Evolutionary conservation across 495 filamentous ascomycete genomes (phyloP), one percentile per base, ranked within the genome.

Genomic region (Trichodelitschia bisporula): DNA sequence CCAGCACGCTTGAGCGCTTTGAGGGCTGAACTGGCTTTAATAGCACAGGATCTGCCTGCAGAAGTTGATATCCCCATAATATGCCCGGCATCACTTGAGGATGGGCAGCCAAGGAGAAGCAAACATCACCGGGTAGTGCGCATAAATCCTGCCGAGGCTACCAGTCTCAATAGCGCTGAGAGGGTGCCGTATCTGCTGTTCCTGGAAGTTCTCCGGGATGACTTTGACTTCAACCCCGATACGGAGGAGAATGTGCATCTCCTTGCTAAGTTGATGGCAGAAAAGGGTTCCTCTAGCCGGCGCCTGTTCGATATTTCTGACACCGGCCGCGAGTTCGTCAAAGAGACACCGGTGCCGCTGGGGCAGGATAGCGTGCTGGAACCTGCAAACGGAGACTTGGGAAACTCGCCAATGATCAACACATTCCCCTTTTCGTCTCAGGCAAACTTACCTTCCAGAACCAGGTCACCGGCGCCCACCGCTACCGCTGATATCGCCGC

Each of bases 21-120:
- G 18, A 61, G 73, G 30, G 74, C 73, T 13, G 73, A 79, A 47
- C 55, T 79, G 36, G 73, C 71, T 15, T 56, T 79, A 8, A 68
- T 79, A 32, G 65, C 64, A 4, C 68, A 69, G 33, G 74, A 79
- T 37, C 48, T 79, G 10, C 73, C 73, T 2, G 64, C 72, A 12
- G 73, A 79, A 47, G 66, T 79, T 5, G 73, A 79, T 49, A 72
- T 79, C 30, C 73, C 73, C 1, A 57, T 76, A 1, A 69, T 79
- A 29, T 77, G 68, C 39, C 74, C 73, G 11, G 64, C 73, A 3
- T 64, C 60, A 1, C 48, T 77, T 15, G 59, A 65, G 10, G 65
- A 70, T 49, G 70, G 68, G 9, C 56, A 58, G 3, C 62, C 70
- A 3, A 55, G 62, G 6, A 62, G 60, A 34, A 77, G 71, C 33